These are phyloP conservation scores for Lepidium africanum DNA, from an alignment of 345 rosid species.

Conservation along the genomic window DNA sequence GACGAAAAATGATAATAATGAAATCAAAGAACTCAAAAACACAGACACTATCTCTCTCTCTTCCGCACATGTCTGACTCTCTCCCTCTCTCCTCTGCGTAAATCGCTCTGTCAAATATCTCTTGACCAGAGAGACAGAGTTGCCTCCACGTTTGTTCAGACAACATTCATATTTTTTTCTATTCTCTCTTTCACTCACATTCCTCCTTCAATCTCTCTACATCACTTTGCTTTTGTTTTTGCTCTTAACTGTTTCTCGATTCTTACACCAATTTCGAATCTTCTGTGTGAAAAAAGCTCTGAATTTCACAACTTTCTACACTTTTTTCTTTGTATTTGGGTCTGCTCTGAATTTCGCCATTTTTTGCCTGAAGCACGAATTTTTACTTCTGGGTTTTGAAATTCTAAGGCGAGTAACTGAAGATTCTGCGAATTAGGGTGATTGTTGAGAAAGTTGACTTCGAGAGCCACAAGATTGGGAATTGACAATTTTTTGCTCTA, in stretches of 20 bases:
- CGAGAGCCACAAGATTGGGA: not conserved
- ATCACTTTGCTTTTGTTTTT: not conserved
- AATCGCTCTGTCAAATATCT: constrained; percentile 16
- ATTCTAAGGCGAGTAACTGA: not conserved
- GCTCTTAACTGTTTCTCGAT: not conserved
- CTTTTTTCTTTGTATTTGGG: not conserved
- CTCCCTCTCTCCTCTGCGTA: not conserved
- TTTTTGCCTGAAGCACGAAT: not conserved
- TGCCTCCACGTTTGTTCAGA: constrained; percentile 72
- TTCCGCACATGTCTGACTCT: constrained; percentile 14
- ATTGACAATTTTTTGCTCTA: not conserved
- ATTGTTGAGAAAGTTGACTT: constrained; percentile 5
- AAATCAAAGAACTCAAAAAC: not conserved
- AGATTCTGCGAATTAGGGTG: constrained; percentile 7
- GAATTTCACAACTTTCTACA: not conserved
- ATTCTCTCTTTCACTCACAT: constrained; percentile 2
- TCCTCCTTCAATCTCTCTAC: not conserved
- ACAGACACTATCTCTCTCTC: not conserved
- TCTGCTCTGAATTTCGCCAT: not conserved
- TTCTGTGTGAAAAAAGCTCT: not conserved
- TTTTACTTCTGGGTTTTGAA: constrained; percentile 14
- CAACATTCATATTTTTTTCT: constrained; percentile 29
- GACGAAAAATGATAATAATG: not conserved
- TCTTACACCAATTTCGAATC: constrained; percentile 11
- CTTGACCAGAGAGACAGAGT: constrained; percentile 32